A percentile compares a stretch with the other conserved stretches of the same genome.
Conservation (phyloP, 1,139 yeast genomes). For the Wickerhamomyces sp. region DNA sequence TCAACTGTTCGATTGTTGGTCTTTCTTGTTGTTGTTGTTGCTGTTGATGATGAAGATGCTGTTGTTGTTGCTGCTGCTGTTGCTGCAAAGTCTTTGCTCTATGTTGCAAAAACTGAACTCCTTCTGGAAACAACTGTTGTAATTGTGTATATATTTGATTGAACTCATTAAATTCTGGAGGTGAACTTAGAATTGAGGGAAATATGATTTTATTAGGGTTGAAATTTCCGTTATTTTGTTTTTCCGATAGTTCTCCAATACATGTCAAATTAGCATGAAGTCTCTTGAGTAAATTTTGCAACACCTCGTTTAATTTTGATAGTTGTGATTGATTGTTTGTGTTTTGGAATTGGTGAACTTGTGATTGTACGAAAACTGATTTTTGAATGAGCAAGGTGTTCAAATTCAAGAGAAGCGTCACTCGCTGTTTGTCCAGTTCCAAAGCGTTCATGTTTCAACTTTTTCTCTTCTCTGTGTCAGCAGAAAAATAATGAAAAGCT, state of each 20-base stretch:
- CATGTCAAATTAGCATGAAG: slow-evolving; percentile 24
- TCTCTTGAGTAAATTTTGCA: slow-evolving; percentile 21
- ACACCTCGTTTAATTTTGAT: slow-evolving; percentile 15
- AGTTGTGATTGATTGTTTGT: slow-evolving; percentile 10
- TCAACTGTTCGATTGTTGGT: slow-evolving; percentile 1
- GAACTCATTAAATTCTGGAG: slow-evolving; percentile 21
- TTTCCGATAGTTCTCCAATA: slow-evolving; percentile 23
- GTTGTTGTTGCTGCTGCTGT: slow-evolving; percentile 7
- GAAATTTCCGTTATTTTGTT: slow-evolving; percentile 14
- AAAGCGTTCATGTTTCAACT: slow-evolving; percentile 4
- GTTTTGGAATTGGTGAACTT: slow-evolving; percentile 7
- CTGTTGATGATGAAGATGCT: slow-evolving; percentile 6
- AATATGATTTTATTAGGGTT: slow-evolving; percentile 13
- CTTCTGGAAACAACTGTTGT: slow-evolving; percentile 23
- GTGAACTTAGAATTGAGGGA: slow-evolving; percentile 21
- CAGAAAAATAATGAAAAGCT: not conserved
- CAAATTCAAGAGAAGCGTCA: slow-evolving; percentile 18
- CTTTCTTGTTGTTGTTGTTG: slow-evolving; percentile 4
- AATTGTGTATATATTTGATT: slow-evolving; percentile 19
- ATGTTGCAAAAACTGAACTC: slow-evolving; percentile 18
- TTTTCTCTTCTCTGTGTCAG: not conserved
- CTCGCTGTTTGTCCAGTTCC: slow-evolving; percentile 19
- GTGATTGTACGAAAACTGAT: slow-evolving; percentile 17
- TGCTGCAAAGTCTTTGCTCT: slow-evolving; percentile 8
- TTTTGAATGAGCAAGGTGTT: slow-evolving; percentile 22